Evolutionary conservation across 768 basidiomycete genomes (phyloP), one percentile per base, ranked within the genome.

Genomic region (Xerocomus potaroensis): DNA sequence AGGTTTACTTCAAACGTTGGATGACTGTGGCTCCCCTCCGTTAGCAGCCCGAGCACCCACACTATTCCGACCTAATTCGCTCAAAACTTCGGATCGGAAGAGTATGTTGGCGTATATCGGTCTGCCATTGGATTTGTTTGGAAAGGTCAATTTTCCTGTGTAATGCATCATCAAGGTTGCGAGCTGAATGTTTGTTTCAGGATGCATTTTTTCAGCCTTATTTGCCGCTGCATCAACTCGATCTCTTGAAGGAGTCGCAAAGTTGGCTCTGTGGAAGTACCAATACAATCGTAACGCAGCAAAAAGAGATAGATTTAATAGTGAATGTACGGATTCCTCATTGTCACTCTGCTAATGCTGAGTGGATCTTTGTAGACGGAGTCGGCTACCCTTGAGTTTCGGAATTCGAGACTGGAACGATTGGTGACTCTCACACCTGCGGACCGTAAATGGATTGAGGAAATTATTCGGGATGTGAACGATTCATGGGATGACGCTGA

Each of bases 141-240:
- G 93, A 46, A 86, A 87, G 75, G 91, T 91, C n/a, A 27, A 10
- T 37, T 41, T 11, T 44, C 49, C n/a, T n/a, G 14, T 41, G 29
- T 11, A 32, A 16, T 36, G 3, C 35, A 42, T 4, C 24, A 19
- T 11, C 12, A 22, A 18, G 24, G 16, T 32, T 18, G 11, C 43
- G 1, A n/a, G 16, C 53, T 47, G 30, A 45, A 19, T 21, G 3
- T 31, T 43, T 43, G 21, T 42, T 54, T 36, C 54, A 91, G 84
- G 89, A 92, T 55, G 79, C 92, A 4, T 94, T 98, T 71, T 99
- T 99, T 70, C 96, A 99, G 64, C 96, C 96, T 2, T 99, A 98
- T 63, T 72, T 98, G 11, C 95, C 96, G 0, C 67, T 99, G 2
- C 96, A 99, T 65, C 94, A 99, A 67, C 72, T 96, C 6, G 94